phyloP scores from a whole-genome alignment of 768 basidiomycete species.

The Psilocybe subaeruginosa region DNA sequence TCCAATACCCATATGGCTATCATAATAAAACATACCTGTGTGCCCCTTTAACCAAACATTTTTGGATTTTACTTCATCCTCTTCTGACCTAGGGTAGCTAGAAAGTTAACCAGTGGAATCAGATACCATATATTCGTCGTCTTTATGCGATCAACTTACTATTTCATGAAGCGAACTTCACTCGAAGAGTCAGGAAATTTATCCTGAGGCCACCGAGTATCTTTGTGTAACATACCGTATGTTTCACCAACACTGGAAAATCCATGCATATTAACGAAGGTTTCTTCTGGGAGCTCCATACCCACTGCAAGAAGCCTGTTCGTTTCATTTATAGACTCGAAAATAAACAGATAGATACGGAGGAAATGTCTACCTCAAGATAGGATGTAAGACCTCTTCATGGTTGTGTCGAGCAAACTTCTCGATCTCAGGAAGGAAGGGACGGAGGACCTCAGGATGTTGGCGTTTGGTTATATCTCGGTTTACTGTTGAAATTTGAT shows the following conservation, averaged over 20 bases:
- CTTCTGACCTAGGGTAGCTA: conserved; percentile 52
- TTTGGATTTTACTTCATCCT: conserved; percentile 52
- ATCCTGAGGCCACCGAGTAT: background rate
- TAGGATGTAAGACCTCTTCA: conserved; percentile 49
- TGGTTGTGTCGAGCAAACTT: conserved; percentile 55
- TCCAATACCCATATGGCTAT: background rate
- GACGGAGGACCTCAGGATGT: conserved; percentile 53
- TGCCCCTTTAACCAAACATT: conserved; percentile 67
- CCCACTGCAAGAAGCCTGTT: conserved; percentile 51
- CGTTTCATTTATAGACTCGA: background rate
- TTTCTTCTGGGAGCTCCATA: conserved; percentile 57
- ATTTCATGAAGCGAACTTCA: conserved; percentile 68
- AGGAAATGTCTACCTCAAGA: conserved; percentile 37
- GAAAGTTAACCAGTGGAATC: background rate
- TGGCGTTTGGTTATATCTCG: conserved; percentile 45
- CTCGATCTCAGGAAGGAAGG: conserved; percentile 55
- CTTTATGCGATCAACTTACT: conserved; percentile 37
- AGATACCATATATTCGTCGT: background rate
- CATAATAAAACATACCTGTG: conserved; percentile 37
- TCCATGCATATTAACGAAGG: conserved; percentile 49
- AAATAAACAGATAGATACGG: background rate
- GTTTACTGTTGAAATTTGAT: conserved; percentile 42
- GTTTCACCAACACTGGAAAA: conserved; percentile 45
- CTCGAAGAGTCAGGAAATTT: background rate
- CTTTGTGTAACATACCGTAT: conserved; percentile 32